Percentiles rank a stretch among this genome's conserved stretches.
These are phyloP conservation scores for Hymenoscyphus salicellus DNA, from an alignment of 2,329 filamentous ascomycete genomes.

Conservation along the genomic window DNA sequence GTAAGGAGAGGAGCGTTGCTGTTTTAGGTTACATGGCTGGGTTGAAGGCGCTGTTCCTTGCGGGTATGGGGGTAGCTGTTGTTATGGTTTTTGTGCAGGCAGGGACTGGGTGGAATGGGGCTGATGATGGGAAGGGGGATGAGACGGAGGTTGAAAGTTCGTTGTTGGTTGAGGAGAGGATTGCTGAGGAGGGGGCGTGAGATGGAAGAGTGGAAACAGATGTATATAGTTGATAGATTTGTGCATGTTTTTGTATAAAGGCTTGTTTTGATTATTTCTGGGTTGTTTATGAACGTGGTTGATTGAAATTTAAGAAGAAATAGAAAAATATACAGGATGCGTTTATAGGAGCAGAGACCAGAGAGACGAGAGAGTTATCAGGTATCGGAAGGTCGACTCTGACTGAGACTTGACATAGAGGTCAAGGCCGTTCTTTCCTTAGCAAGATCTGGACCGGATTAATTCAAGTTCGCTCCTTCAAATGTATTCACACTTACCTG, in stretches of 20 bases:
- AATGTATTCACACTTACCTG: too few species aligned
- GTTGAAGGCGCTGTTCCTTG: conserved; percentile 51
- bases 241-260: not conserved
- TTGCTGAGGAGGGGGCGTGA: conserved; percentile 27
- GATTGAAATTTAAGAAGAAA: too few species aligned
- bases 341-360: too few species aligned
- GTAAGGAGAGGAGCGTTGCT: conserved; percentile 50
- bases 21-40: conserved; percentile 53
- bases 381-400: too few species aligned
- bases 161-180: conserved; percentile 4
- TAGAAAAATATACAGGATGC: too few species aligned
- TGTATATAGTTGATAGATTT: not conserved
- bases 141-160: conserved; percentile 8
- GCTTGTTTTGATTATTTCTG: not conserved
- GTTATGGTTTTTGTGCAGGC: conserved; percentile 53
- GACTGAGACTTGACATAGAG: too few species aligned
- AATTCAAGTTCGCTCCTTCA: too few species aligned
- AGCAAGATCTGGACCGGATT: too few species aligned
- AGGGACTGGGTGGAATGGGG: conserved; percentile 53
- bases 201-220: conserved; percentile 6
- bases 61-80: conserved; percentile 48
- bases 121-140: conserved; percentile 29
- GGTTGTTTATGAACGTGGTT: too few species aligned
- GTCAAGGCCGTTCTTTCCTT: too few species aligned
- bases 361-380: too few species aligned